phyloP scores from a whole-genome alignment of 495 filamentous ascomycete species.

The Hyaloscypha variabilis region DNA sequence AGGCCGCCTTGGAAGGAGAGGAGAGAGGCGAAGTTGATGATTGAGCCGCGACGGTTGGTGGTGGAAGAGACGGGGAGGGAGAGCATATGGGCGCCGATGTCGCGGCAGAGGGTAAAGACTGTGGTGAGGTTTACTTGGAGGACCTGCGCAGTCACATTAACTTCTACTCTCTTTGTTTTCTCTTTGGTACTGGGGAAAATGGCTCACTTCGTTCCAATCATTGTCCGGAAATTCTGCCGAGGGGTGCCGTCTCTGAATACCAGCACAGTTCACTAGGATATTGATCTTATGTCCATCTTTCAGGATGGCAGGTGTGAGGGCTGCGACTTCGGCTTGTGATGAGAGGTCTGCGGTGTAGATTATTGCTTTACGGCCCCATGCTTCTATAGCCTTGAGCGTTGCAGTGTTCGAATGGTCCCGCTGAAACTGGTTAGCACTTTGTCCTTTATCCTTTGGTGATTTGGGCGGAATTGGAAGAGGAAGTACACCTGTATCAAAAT shows the following conservation, averaged over 20 bases:
- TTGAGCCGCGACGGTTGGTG: conserved; percentile 65
- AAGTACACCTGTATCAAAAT: conserved; percentile 64
- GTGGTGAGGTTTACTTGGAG: conserved; percentile 82
- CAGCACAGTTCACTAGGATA: conserved; percentile 85
- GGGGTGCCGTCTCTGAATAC: conserved; percentile 81
- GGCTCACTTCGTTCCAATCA: conserved; percentile 74
- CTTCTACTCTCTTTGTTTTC: not conserved
- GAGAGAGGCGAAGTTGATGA: conserved; percentile 86
- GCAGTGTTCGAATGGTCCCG: conserved; percentile 65
- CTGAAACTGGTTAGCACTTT: conserved; percentile 37
- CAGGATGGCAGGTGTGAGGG: conserved; percentile 62
- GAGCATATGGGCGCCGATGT: conserved; percentile 85
- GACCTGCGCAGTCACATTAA: conserved; percentile 42
- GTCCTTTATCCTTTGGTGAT: not conserved
- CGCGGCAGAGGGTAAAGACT: conserved; percentile 82
- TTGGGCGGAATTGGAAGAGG: not conserved
- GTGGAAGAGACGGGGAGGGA: conserved; percentile 51
- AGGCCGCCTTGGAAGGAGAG: conserved; percentile 91
- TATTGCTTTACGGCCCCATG: conserved; percentile 64
- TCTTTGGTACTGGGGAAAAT: not conserved
- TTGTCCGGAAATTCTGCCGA: conserved; percentile 75
- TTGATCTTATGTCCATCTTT: conserved; percentile 58
- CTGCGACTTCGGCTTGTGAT: conserved; percentile 57
- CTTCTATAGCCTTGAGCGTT: conserved; percentile 63
- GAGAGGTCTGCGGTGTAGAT: conserved; percentile 80